Evolutionary conservation across 106 monocot species (phyloP), one percentile per base, ranked within the genome.

Genomic region (Platanthera guangdongensis): DNA sequence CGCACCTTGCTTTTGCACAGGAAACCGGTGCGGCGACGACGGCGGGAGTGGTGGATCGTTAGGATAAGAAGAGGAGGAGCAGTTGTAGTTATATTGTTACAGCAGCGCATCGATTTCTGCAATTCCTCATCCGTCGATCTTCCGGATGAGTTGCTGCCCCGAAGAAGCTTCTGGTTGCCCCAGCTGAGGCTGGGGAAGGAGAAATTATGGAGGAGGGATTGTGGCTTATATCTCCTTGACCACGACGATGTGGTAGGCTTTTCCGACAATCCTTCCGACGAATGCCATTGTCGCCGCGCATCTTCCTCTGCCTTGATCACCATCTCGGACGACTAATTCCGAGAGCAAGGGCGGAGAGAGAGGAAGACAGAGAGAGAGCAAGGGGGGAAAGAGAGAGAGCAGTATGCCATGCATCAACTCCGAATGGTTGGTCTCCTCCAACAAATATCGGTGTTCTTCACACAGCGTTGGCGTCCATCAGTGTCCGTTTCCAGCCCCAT

Each of bases 141-240:
- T 32, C 15, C 9, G 5, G 68, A 25, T 32, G 50, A 47, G 9
- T 80, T 80, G 75, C 75, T 75, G 80, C 80, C 75, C 9, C 80
- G 80, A 68, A 80, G 80, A 1, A 75, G 52, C 53, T 60, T 74
- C 75, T 74, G 74, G 74, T 65, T 80, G 14, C 80, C 80, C 80
- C 80, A 80, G 28, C 73, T 59, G 1, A 63, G 73, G 50, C 47
- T 72, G 14, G 80, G 74, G 64, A 80, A 80, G 50, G 74, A 74
- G 51, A 80, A 80, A 59, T 80, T 80, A 62, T 80, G 80, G 80
- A 80, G 80, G 45, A 64, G 55, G 51, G 48, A 73, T 55, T 39
- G 52, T 6, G 74, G 49, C 30, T 9, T 49, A 25, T 74, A 11
- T 68, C 39, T 15, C 15, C 68, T 51, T 7, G 55, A 68, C 8